Conservation (phyloP, 2,329 filamentous ascomycete genomes). For the Penicillium polonicum region DNA sequence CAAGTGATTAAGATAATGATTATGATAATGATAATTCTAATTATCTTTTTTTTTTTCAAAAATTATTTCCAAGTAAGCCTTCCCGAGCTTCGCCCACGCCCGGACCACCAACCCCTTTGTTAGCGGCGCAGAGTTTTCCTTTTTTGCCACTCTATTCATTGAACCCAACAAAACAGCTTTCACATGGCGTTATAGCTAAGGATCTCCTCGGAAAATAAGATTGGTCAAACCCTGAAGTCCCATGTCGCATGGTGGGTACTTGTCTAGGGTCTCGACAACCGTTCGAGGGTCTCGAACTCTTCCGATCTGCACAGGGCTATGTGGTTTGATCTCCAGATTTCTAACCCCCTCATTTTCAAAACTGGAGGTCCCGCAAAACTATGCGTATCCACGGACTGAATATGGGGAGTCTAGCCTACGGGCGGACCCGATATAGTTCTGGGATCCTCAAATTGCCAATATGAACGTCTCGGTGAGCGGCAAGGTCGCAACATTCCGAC, state of each 20-base stretch:
- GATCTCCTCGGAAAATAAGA: not conserved
- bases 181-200: constrained; percentile 1
- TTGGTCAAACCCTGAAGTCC: not conserved
- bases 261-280: constrained; percentile 11
- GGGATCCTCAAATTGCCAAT: constrained; percentile 7
- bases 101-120: constrained; percentile 14
- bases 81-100: constrained; percentile 6
- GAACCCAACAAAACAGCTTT: constrained; percentile 10
- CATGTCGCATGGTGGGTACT: not conserved
- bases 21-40: not conserved
- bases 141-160: constrained; percentile 15
- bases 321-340: constrained; percentile 16
- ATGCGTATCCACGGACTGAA: not conserved
- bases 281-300: constrained; percentile 10
- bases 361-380: constrained; percentile 11
- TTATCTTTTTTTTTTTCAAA: not conserved
- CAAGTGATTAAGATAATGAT: too few species aligned
- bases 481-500: constrained; percentile 21
- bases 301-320: constrained; percentile 2
- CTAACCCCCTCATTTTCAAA: constrained; percentile 3
- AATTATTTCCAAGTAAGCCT: not conserved
- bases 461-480: constrained; percentile 14
- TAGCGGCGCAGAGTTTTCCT: constrained; percentile 20
- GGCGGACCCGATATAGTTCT: not conserved
- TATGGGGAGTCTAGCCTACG: not conserved